Conservation (phyloP, 768 basidiomycete species). For the Bullera alba region DNA sequence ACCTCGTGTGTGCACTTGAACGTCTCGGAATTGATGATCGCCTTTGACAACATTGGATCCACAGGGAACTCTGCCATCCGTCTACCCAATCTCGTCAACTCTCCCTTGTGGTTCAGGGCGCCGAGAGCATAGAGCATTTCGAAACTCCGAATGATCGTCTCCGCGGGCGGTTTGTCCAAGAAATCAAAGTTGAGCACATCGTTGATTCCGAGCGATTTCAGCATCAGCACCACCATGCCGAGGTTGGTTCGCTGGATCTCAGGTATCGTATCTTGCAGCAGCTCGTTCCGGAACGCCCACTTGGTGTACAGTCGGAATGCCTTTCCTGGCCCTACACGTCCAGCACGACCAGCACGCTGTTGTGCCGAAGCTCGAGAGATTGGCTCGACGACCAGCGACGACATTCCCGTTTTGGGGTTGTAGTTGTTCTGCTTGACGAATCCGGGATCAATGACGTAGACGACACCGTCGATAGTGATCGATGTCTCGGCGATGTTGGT, state of each 20-base stretch:
- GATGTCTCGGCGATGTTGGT: constrained; percentile 99
- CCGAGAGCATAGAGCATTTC: constrained; percentile 92
- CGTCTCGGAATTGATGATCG: constrained; percentile 89
- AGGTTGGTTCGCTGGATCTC: constrained; percentile 99
- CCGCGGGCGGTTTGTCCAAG: constrained; percentile 94
- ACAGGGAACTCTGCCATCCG: constrained; percentile 99
- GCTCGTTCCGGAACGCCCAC: constrained; percentile 92
- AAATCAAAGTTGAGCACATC: constrained; percentile 98
- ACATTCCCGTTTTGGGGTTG: constrained; percentile 98
- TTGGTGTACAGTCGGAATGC: constrained; percentile 98
- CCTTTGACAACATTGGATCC: constrained; percentile 94
- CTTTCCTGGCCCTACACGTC: constrained; percentile 95
- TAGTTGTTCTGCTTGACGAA: constrained; percentile 99
- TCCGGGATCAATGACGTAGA: constrained; percentile 98
- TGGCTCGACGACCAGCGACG: constrained; percentile 88
- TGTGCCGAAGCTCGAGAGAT: constrained; percentile 97
- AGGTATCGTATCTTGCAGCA: constrained; percentile 93
- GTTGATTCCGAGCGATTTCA: constrained; percentile 97
- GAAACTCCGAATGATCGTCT: constrained; percentile 90
- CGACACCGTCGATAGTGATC: constrained; percentile 98
- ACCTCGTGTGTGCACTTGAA: constrained; percentile 92
- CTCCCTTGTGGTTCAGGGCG: constrained; percentile 90
- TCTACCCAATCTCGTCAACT: constrained; percentile 91
- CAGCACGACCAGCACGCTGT: constrained; percentile 92
- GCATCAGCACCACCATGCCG: constrained; percentile 85